These are phyloP conservation scores for Colletotrichum caudatum DNA, from an alignment of 2,329 filamentous ascomycete species.

Conservation along the genomic window DNA sequence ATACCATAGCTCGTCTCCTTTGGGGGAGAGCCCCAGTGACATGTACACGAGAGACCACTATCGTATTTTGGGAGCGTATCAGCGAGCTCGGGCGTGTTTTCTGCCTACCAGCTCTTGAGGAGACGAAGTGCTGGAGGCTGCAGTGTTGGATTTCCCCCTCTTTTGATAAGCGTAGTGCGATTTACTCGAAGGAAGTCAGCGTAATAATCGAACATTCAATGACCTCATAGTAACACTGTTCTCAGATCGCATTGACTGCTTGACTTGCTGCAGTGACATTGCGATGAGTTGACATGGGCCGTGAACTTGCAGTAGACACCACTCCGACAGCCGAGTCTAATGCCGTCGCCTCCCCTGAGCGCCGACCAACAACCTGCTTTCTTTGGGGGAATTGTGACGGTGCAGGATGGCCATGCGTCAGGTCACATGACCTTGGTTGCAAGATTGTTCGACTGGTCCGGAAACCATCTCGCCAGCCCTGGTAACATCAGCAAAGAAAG, in stretches of 20 bases:
- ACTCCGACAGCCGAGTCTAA: neutral
- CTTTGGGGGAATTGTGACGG: neutral
- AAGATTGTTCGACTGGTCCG: neutral
- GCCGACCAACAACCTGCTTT: neutral
- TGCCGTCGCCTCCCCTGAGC: slow-evolving; percentile 2
- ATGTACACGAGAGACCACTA: neutral
- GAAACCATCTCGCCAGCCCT: neutral
- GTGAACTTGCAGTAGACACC: slow-evolving; percentile 2
- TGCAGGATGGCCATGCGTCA: neutral
- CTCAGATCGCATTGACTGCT: neutral
- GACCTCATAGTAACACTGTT: slow-evolving; percentile 17
- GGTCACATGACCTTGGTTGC: slow-evolving; percentile 11
- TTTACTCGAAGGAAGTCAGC: slow-evolving; percentile 25
- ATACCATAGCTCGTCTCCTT: neutral
- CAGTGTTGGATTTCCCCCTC: slow-evolving; percentile 10
- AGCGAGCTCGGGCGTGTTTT: neutral
- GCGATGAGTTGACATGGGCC: neutral
- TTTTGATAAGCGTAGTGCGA: slow-evolving; percentile 25
- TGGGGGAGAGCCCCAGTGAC: neutral
- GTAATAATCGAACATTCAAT: slow-evolving; percentile 38
- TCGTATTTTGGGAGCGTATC: neutral
- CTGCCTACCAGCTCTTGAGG: too few species aligned
- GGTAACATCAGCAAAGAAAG: neutral
- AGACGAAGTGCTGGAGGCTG: neutral
- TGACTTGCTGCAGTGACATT: neutral